Evolutionary conservation across 805 yeast species (phyloP), one percentile per base, ranked within the genome.

Genomic region (Ogataea angusta): DNA sequence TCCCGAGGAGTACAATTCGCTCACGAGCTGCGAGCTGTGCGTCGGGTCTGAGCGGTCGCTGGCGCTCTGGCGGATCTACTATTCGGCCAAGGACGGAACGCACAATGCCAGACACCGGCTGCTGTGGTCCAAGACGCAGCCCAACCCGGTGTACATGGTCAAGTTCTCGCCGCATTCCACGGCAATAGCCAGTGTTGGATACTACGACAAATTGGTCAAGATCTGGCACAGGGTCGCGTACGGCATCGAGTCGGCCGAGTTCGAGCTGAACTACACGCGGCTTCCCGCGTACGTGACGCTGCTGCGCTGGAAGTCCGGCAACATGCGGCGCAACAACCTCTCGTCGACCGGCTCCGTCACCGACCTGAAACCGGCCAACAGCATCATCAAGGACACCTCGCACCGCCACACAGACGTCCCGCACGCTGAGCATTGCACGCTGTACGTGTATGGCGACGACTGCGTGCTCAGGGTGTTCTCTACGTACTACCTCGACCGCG

Each of bases 171-270:
- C 76, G n/a, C 84, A 85, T 48, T 76, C 88, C 0, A 72, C 73
- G 37, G 68, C 80, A 31, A 76, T 89, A 15, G 84, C 89, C 7
- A 73, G 82, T 35, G 70, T 75, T 27, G 80, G 85, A 0, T 67
- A 66, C 29, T 76, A 72, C 56, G 95, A 87, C 57, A 68, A 69
- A 25, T 66, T 84, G 10, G 79, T 86, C 21, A 87, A 86, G 55
- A 68, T 87, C 2, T 90, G 96, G 95, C 71, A 80, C 39, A 67
- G 96, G 36, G 69, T 79, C 6, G 74, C 83, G 6, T 85, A 80
- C 53, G 88, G 84, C 24, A 72, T 73, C 19, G 78, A 76, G 25
- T 72, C 78, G 28, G 71, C 81, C 6, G 70, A 72, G 19, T 88
- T 87, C 57, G 93, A 84, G 51, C 64, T 87, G 46, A 65, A 78